Evolutionary conservation across 2,329 filamentous ascomycete species (phyloP).

Genomic region (Cercospora brassicicola): DNA sequence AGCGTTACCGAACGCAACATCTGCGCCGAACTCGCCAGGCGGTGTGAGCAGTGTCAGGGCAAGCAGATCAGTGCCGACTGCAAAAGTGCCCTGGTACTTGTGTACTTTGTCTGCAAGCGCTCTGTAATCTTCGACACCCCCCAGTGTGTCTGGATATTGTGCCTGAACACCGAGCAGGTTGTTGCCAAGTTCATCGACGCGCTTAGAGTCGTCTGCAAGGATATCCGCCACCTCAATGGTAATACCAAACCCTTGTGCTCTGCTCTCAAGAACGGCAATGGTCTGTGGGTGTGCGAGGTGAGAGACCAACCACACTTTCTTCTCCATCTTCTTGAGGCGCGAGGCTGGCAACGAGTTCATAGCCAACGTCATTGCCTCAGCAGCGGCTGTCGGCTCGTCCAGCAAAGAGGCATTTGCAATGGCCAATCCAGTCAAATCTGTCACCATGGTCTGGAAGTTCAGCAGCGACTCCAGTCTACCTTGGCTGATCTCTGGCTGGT

Average conservation of each 20-base stretch:
- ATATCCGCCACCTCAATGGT: constrained; percentile 73
- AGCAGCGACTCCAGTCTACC: constrained; percentile 86
- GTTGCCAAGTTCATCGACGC: constrained; percentile 72
- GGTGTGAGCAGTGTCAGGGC: constrained; percentile 84
- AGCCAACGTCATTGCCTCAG: constrained; percentile 93
- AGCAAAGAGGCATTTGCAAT: constrained; percentile 89
- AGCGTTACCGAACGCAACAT: constrained; percentile 90
- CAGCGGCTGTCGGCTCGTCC: constrained; percentile 88
- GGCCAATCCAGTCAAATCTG: constrained; percentile 80
- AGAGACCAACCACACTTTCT: constrained; percentile 83
- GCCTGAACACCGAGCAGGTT: constrained; percentile 85
- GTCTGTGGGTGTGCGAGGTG: constrained; percentile 82
- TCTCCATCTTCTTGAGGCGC: constrained; percentile 66
- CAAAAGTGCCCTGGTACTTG: constrained; percentile 73
- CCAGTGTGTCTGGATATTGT: constrained; percentile 92
- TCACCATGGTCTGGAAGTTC: constrained; percentile 93
- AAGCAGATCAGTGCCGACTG: constrained; percentile 84
- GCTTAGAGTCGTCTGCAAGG: constrained; percentile 61
- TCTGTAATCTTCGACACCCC: constrained; percentile 74
- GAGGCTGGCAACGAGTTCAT: constrained; percentile 71
- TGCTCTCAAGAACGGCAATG: constrained; percentile 75
- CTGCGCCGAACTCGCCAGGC: constrained; percentile 90
- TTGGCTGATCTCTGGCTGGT: constrained; percentile 96
- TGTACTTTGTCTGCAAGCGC: constrained; percentile 75
- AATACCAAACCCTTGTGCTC: constrained; percentile 89